These are phyloP conservation scores for Saccharomyces hybrid DNA, from an alignment of 1,139 yeast species.

Conservation along the genomic window DNA sequence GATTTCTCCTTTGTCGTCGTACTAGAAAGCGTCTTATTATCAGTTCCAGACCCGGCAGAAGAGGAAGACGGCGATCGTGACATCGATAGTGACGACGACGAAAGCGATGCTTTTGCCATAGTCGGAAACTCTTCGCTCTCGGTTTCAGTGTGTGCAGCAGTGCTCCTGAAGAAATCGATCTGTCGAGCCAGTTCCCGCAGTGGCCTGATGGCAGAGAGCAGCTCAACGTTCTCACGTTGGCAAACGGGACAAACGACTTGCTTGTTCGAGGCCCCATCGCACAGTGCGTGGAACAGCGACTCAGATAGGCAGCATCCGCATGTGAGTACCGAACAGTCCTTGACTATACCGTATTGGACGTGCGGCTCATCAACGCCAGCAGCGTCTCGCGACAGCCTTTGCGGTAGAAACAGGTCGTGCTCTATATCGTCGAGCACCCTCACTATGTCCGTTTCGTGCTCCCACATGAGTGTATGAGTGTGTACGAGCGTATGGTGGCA, in stretches of 20 bases:
- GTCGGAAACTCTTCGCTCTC: neutral
- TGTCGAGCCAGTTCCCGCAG: neutral
- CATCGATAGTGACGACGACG: neutral
- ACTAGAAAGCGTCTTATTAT: neutral
- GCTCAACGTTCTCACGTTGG: conserved; percentile 27
- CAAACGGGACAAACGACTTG: conserved; percentile 45
- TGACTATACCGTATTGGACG: conserved; percentile 15
- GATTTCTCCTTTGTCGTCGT: neutral
- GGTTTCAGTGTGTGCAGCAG: neutral
- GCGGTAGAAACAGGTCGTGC: conserved; percentile 23
- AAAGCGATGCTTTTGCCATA: neutral
- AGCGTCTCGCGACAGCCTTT: conserved; percentile 4
- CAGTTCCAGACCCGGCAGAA: neutral
- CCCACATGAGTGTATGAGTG: neutral
- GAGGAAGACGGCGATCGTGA: neutral
- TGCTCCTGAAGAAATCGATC: neutral
- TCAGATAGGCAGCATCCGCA: conserved; percentile 74
- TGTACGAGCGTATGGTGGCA: neutral
- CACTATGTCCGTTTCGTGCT: neutral
- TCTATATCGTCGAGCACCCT: conserved; percentile 17
- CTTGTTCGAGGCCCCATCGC: neutral
- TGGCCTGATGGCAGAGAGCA: conserved; percentile 13
- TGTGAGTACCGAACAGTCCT: conserved; percentile 48
- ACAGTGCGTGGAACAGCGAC: conserved; percentile 19
- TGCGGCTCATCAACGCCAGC: neutral